Conservation (phyloP, 192 early-diverging fungal species). For the Spinellus fusiger region DNA sequence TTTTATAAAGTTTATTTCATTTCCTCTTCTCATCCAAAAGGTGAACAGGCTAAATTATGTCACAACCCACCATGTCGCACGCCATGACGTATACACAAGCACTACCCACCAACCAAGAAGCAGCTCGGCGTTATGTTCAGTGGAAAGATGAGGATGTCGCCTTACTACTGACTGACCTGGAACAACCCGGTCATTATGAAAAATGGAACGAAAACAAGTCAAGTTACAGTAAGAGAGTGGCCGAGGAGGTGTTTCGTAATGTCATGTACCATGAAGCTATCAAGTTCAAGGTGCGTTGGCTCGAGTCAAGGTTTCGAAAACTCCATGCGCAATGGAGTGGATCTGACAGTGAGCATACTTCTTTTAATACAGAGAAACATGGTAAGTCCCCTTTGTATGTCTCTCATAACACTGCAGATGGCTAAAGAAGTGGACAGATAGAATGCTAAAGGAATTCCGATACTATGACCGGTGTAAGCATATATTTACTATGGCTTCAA, state of each 20-base stretch:
- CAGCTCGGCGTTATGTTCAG: conserved; percentile 16
- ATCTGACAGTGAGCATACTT: neutral
- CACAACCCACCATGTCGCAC: neutral
- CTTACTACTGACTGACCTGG: conserved; percentile 8
- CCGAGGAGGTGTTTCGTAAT: conserved; percentile 9
- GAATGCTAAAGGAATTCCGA: conserved; percentile 15
- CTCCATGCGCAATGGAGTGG: conserved; percentile 5
- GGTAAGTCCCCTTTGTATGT: neutral
- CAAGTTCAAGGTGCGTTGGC: conserved; percentile 23
- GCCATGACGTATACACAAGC: neutral
- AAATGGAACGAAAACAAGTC: conserved; percentile 22
- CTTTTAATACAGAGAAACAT: neutral
- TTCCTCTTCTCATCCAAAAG: too few species aligned
- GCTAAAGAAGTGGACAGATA: neutral
- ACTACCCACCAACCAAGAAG: neutral
- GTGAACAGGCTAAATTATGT: too few species aligned
- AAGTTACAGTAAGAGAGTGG: conserved; percentile 12
- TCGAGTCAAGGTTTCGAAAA: conserved; percentile 11
- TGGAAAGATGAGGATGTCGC: conserved; percentile 19
- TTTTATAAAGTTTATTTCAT: too few species aligned
- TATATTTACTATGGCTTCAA: neutral
- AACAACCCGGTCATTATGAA: conserved; percentile 12
- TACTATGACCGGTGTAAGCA: conserved; percentile 16
- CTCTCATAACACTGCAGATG: neutral
- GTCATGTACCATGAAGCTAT: conserved; percentile 20